A percentile compares a stretch with the other conserved stretches of the same genome.
Conservation (phyloP, 495 filamentous ascomycete species). For the Cercophora newfieldiana region DNA sequence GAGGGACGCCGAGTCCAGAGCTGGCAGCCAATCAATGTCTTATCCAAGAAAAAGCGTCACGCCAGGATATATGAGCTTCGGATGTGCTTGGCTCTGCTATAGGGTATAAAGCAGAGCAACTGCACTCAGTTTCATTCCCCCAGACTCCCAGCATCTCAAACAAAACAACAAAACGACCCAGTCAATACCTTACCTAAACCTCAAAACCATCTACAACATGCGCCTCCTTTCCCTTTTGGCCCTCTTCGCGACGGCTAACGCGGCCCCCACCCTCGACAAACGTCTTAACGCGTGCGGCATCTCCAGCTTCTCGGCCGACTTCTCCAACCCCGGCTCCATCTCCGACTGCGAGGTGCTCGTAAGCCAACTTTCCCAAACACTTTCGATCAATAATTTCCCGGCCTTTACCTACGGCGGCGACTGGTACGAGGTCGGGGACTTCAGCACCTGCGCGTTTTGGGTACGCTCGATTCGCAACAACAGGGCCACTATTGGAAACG, state of each 20-base stretch:
- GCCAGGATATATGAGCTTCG: neutral
- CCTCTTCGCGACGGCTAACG: neutral
- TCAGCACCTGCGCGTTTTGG: conserved; percentile 2
- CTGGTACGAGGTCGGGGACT: neutral
- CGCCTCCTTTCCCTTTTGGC: neutral
- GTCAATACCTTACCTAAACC: neutral
- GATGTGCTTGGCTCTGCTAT: neutral
- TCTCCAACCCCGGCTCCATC: neutral
- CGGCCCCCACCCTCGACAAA: neutral
- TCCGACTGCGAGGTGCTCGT: conserved; percentile 7
- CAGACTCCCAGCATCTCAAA: neutral
- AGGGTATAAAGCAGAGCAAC: neutral
- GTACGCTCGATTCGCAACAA: neutral
- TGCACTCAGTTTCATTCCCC: neutral
- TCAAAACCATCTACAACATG: neutral
- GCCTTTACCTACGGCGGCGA: neutral
- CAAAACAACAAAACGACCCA: neutral
- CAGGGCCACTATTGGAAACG: conserved; percentile 2
- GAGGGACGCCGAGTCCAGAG: neutral
- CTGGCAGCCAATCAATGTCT: neutral
- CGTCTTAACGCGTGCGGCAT: conserved; percentile 5
- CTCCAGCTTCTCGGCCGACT: conserved; percentile 6
- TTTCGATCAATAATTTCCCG: neutral
- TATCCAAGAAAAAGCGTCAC: neutral
- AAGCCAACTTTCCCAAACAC: neutral